Conservation (phyloP, 208 protist species). For the Leishmania mexicana region DNA sequence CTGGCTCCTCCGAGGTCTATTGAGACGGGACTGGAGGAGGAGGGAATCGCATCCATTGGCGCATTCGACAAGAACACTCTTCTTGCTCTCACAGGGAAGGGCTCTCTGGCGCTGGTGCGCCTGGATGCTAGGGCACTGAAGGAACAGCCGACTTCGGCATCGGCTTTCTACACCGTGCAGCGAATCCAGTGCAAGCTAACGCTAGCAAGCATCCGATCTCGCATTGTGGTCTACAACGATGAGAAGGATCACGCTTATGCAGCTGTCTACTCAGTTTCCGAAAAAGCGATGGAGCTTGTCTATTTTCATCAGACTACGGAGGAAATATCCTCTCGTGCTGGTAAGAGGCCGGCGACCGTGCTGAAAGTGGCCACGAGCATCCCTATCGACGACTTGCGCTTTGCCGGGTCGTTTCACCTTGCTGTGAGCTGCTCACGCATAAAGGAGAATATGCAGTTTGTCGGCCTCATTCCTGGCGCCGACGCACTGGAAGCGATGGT, state of each 20-base stretch:
- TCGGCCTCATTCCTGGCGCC: slow-evolving; percentile 25
- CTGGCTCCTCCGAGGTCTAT: slow-evolving; percentile 13
- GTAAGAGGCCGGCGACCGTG: background rate
- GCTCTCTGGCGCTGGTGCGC: slow-evolving; percentile 21
- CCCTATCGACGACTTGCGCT: slow-evolving; percentile 21
- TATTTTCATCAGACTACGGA: slow-evolving; percentile 1
- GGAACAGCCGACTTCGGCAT: background rate
- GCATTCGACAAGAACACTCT: slow-evolving; percentile 27
- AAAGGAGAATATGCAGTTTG: slow-evolving; percentile 30
- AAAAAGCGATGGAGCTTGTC: slow-evolving; percentile 17
- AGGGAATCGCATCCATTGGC: slow-evolving; percentile 22
- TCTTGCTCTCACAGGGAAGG: slow-evolving; percentile 17
- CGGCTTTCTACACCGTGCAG: slow-evolving; percentile 9
- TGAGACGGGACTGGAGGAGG: slow-evolving; percentile 23
- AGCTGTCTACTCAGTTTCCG: slow-evolving; percentile 14
- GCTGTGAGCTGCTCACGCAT: slow-evolving; percentile 17
- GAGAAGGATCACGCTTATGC: slow-evolving; percentile 3
- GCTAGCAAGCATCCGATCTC: background rate
- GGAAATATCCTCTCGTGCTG: background rate
- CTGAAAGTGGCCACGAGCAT: slow-evolving; percentile 14
- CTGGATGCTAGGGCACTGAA: slow-evolving; percentile 15
- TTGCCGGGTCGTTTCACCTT: slow-evolving; percentile 38
- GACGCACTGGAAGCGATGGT: slow-evolving; percentile 16
- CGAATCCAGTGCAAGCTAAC: slow-evolving; percentile 3
- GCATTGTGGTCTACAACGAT: slow-evolving; percentile 17